Conservation (phyloP, 176 grass and related monocot genomes). For the Musa acuminata region DNA sequence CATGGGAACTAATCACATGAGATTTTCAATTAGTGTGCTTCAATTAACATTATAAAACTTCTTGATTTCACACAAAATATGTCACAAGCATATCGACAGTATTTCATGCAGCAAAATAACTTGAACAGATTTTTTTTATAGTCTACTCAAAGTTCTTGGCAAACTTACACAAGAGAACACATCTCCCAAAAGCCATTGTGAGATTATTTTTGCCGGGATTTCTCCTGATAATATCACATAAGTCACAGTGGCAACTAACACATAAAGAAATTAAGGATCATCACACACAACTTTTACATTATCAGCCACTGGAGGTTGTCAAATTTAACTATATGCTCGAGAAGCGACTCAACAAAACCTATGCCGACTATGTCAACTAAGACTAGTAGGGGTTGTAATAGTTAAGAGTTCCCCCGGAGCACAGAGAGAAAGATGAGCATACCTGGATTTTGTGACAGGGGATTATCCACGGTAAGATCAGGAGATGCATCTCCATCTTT, state of each 20-base stretch:
- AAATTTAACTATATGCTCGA: too few relatives aligned
- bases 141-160: not conserved
- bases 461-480: conserved; percentile 66
- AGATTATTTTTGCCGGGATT: not conserved
- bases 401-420: not conserved
- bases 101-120: not conserved
- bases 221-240: not conserved
- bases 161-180: not conserved
- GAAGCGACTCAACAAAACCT: too few relatives aligned
- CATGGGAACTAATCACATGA: not conserved
- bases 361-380: not conserved
- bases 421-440: conserved; percentile 4
- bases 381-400: not conserved
- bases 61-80: conserved; percentile 10
- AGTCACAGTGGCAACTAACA: not conserved
- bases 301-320: too few relatives aligned
- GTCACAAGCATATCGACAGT: not conserved
- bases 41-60: not conserved
- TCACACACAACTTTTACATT: not conserved
- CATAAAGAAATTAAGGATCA: not conserved
- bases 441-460: conserved; percentile 96
- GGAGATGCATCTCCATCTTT: conserved; percentile 57
- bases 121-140: not conserved
- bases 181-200: not conserved
- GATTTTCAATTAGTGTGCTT: not conserved